Evolutionary conservation across 2,329 filamentous ascomycete genomes (phyloP).

Genomic region (Trichophyton equinum): DNA sequence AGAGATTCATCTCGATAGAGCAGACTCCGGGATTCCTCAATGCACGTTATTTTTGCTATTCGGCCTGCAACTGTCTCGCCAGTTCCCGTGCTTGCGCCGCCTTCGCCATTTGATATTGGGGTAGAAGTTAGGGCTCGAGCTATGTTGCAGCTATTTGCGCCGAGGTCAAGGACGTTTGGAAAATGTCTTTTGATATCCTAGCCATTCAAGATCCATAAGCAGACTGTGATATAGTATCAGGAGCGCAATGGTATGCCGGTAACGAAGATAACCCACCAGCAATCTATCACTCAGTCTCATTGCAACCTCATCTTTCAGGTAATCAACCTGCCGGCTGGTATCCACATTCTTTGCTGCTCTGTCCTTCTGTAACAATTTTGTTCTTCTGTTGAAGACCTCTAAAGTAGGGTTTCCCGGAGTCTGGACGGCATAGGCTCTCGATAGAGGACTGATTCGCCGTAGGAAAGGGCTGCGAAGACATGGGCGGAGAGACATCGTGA

Average conservation of each 20-base stretch:
- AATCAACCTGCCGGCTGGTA: conserved; percentile 69
- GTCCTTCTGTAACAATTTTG: conserved; percentile 87
- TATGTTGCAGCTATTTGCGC: conserved; percentile 91
- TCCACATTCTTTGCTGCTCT: conserved; percentile 60
- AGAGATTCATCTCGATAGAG: conserved; percentile 62
- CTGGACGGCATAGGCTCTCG: conserved; percentile 60
- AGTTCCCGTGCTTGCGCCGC: neutral
- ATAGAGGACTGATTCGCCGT: conserved; percentile 12
- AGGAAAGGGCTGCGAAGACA: conserved; percentile 12
- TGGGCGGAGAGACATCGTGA: conserved; percentile 19
- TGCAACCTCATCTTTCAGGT: conserved; percentile 87
- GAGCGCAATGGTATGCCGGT: neutral
- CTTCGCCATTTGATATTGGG: conserved; percentile 27
- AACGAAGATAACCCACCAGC: conserved; percentile 42
- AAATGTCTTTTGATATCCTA: conserved; percentile 89
- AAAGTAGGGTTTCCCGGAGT: conserved; percentile 63
- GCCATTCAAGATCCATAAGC: neutral
- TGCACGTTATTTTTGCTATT: conserved; percentile 63
- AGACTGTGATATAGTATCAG: neutral
- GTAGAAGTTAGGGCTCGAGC: conserved; percentile 62
- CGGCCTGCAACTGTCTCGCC: conserved; percentile 53
- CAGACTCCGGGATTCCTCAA: conserved; percentile 65
- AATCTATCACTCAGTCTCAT: conserved; percentile 71
- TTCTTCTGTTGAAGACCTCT: conserved; percentile 79
- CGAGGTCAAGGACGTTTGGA: conserved; percentile 73